These are phyloP conservation scores for Malbranchea zuffiana DNA, from an alignment of 2,329 filamentous ascomycete genomes.

Conservation along the genomic window DNA sequence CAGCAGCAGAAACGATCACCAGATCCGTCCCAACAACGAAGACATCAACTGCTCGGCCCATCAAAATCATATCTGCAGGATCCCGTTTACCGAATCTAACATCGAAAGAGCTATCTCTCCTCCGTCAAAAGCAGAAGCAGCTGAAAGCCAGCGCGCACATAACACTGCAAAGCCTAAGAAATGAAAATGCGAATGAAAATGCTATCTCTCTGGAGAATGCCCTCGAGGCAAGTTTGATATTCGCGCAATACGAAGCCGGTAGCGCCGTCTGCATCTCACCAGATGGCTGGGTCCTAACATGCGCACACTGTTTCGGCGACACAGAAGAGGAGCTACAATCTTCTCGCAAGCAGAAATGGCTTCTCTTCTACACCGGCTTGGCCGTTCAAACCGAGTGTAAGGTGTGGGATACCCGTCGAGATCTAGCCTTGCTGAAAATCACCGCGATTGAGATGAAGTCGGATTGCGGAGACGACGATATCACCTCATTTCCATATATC, in stretches of 20 bases:
- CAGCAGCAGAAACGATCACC: no score
- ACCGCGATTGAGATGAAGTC: conserved; percentile 20
- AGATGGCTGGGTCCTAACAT: conserved; percentile 39
- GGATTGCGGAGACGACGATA: not conserved
- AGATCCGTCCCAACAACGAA: no score
- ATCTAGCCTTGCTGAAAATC: conserved; percentile 40
- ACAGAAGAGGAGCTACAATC: conserved; percentile 25
- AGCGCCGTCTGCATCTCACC: conserved; percentile 42
- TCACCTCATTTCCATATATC: conserved; percentile 16
- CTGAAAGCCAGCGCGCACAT: not conserved
- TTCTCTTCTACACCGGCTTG: conserved; percentile 35
- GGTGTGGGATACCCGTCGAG: conserved; percentile 35
- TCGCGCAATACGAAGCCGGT: conserved; percentile 41
- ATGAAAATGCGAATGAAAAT: conserved; percentile 1
- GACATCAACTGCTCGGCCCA: no score
- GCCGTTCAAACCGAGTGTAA: conserved; percentile 32
- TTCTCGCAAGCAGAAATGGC: conserved; percentile 25
- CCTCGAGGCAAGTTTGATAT: conserved; percentile 29
- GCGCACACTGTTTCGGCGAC: conserved; percentile 43
- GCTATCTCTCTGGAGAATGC: conserved; percentile 2
- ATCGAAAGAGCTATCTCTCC: not conserved
- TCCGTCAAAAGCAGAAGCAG: conserved; percentile 3
- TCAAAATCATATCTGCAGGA: conserved; percentile 4
- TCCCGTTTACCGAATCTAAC: conserved; percentile 1
- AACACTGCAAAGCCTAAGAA: not conserved